Conservation (phyloP, 1,284 basidiomycete genomes). For the Ganoderma meredithae region DNA sequence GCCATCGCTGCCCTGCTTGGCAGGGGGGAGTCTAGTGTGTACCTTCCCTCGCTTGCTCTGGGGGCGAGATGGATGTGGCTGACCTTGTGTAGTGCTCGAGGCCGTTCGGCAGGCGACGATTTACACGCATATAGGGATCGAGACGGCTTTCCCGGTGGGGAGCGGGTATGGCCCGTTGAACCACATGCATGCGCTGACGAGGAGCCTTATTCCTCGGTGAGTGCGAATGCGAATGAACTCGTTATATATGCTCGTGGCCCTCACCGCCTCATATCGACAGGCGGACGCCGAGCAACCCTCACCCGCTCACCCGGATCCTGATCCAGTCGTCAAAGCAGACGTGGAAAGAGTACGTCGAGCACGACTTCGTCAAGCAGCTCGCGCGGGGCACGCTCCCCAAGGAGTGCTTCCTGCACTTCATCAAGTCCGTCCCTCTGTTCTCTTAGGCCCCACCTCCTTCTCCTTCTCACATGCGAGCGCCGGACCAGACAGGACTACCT, state of each 20-base stretch:
- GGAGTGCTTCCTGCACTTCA: conserved; percentile 84
- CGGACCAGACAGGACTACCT: conserved; percentile 42
- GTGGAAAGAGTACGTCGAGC: conserved; percentile 85
- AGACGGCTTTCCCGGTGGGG: conserved; percentile 75
- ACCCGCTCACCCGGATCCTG: conserved; percentile 74
- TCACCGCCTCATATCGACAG: conserved; percentile 44
- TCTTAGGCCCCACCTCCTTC: too few species aligned
- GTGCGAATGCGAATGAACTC: conserved; percentile 34
- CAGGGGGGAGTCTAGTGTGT: conserved; percentile 57
- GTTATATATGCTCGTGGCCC: background rate
- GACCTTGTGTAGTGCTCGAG: conserved; percentile 54
- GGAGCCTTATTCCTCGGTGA: conserved; percentile 64
- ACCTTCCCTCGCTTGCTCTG: background rate
- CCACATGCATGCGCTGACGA: conserved; percentile 75
- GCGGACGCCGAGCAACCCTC: conserved; percentile 65
- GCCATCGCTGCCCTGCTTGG: conserved; percentile 80
- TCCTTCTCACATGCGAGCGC: too few species aligned
- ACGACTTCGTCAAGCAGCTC: conserved; percentile 83
- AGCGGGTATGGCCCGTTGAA: conserved; percentile 88
- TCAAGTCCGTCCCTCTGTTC: too few species aligned
- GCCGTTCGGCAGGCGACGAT: conserved; percentile 67
- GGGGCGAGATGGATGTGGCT: background rate
- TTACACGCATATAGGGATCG: conserved; percentile 84
- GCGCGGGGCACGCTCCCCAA: conserved; percentile 74
- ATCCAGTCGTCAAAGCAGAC: conserved; percentile 62